Evolutionary conservation across 805 yeast species (phyloP), one percentile per base, ranked within the genome.

Genomic region (Starmerella powellii): DNA sequence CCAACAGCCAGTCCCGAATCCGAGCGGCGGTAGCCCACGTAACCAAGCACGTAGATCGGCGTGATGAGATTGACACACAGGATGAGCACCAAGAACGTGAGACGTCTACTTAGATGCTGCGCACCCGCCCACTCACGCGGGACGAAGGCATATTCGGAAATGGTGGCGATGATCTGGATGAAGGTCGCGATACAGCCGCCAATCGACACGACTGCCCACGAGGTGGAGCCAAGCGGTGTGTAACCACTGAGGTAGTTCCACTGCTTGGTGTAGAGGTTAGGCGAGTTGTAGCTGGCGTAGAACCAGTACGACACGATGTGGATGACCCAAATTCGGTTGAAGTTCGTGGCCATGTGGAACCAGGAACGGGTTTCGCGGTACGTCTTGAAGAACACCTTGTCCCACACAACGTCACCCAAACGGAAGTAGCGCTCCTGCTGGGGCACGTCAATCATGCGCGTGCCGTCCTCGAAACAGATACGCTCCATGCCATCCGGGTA

Each of bases 91-190:
- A 88, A 64, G 60, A 87, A 80, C 70, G 78, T 60, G 56, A 91
- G 70, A 62, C 98, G 80, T 66, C 95, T 84, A 30, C 85, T 68
- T 60, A 91, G 73, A 63, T 83, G 95, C 68, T 88, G 97, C 63
- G 97, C 96, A 65, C 99, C 98, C 28, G 97, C 94, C 97, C 97
- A 91, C 55, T 80, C 76, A 66, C 97, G 80, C 53, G 98, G 98
- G 48, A 91, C 97, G 57, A 86, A 91, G 61, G 78, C 69, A 95
- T 95, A 88, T 66, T 91, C 98, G 57, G 82, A 75, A 29, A 86
- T 45, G 23, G 97, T 87, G 38, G 98, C 98, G 45, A 74, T 53
- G 46, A 91, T 71, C 66, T 91, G 95, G 56, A 91, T 74, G 38
- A 73, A 60, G 47, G 78, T 65, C 40, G 96, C 97, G 55, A 88